Evolutionary conservation across 2,329 filamentous ascomycete species (phyloP).

Genomic region (Penicillium sp.): DNA sequence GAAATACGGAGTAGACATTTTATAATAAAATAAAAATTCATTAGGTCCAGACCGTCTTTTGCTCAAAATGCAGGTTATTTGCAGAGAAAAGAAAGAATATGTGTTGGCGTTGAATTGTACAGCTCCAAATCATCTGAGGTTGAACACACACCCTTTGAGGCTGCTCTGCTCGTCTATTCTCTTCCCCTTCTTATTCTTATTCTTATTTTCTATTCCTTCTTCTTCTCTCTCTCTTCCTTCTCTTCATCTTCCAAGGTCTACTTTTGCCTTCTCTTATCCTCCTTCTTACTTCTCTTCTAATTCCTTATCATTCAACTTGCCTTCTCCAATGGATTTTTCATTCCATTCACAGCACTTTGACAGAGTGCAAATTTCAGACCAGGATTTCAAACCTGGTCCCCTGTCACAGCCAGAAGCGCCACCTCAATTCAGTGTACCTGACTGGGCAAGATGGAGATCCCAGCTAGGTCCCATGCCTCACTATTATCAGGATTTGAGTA

Average conservation of each 20-base stretch:
- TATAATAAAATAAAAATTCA: background rate
- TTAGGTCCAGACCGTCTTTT: slow-evolving; percentile 11
- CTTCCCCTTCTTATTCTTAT: background rate
- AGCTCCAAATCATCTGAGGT: slow-evolving; percentile 16
- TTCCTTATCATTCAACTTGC: background rate
- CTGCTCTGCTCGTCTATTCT: background rate
- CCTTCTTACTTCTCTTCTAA: background rate
- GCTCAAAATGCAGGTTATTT: slow-evolving; percentile 26
- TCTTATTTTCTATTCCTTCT: background rate
- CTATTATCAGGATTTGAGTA: slow-evolving; percentile 15
- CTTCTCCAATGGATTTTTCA: slow-evolving; percentile 23
- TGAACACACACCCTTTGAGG: slow-evolving; percentile 12
- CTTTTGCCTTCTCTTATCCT: slow-evolving; percentile 7
- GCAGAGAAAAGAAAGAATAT: slow-evolving; percentile 12
- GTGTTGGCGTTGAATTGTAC: slow-evolving; percentile 22
- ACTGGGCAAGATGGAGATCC: slow-evolving; percentile 26
- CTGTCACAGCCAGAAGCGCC: slow-evolving; percentile 19
- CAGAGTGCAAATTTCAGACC: slow-evolving; percentile 23
- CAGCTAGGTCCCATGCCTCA: slow-evolving; percentile 14
- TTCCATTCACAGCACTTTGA: slow-evolving; percentile 17
- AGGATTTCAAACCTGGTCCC: slow-evolving; percentile 17
- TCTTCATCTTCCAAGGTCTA: slow-evolving; percentile 13
- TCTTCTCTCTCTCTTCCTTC: slow-evolving; percentile 9
- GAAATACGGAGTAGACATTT: slow-evolving; percentile 17
- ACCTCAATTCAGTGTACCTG: slow-evolving; percentile 11